Percentiles rank a stretch among this genome's conserved stretches.
These are phyloP conservation scores for Letharia lupina DNA, from an alignment of 495 filamentous ascomycete species.

Conservation along the genomic window DNA sequence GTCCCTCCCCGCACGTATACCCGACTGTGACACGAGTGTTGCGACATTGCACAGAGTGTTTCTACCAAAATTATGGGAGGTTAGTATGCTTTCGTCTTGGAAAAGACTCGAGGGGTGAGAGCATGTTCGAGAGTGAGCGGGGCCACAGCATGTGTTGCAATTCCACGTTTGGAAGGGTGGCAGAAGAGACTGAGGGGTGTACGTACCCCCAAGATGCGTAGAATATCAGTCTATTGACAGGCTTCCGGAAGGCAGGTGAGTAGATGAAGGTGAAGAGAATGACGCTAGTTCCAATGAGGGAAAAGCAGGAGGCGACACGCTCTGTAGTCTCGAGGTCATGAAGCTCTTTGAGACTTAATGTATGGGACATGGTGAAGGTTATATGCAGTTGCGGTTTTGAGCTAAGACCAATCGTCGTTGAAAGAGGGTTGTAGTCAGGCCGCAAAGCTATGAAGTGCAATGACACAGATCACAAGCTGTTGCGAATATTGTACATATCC, in stretches of 20 bases:
- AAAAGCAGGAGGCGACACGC: constrained; percentile 60
- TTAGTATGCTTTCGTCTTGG: not conserved
- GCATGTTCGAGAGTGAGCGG: not conserved
- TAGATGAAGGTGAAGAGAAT: constrained; percentile 62
- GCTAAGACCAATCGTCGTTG: not conserved
- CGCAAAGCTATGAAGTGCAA: not conserved
- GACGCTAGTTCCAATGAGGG: constrained; percentile 61
- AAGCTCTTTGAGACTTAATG: constrained; percentile 16
- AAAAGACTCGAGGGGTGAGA: not conserved
- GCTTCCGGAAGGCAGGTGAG: constrained; percentile 61
- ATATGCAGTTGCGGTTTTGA: not conserved
- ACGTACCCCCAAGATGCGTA: constrained; percentile 63
- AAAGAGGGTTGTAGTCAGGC: not conserved
- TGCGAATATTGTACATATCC: not conserved
- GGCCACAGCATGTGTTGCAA: not conserved
- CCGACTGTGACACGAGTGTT: constrained; percentile 61
- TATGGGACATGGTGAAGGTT: constrained; percentile 2
- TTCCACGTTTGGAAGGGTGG: not conserved
- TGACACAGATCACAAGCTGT: not conserved
- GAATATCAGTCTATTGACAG: constrained; percentile 80
- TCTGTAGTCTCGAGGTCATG: constrained; percentile 53
- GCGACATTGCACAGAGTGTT: constrained; percentile 67
- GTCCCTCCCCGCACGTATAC: constrained; percentile 35
- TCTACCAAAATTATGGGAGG: not conserved
- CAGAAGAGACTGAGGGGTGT: not conserved